Base-by-base conservation (phyloP, 495 filamentous ascomycete genomes). In the Xylaria curta region DNA sequence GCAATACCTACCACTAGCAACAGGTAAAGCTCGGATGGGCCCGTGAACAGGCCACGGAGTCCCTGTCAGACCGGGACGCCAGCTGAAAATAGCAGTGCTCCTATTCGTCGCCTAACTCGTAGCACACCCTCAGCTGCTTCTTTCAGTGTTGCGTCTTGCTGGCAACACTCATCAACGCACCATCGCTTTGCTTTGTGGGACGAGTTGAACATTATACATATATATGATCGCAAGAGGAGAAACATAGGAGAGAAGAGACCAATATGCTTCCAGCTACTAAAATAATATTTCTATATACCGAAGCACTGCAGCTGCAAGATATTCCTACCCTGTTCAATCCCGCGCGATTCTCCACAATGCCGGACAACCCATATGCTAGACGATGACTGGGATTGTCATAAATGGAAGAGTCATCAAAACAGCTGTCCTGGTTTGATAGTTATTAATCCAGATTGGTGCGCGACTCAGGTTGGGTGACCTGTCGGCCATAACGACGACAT, bases 91-190 rank as follows among this genome's bases (percentile, higher is more conserved):
- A 70, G 59, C 59, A 53, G 68, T 31, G 26, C 36, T 64, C 68
- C 68, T 10, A 70, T 70, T 70, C 68, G 68, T 56, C 68, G 68
- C 68, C 68, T 70, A 70, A 70, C 47, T 70, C 53, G 21, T 47
- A 59, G 24, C 38, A 28, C 15, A 19, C 12, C 19, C 47, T 70
- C 68, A 70, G 68, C 68, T 70, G 62, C 47, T 70, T 67, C 65
- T 56, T 54, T 42, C 33, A 56, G 65, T 36, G 24, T 24, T 24
- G 21, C n/a, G 21, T 24, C 46, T 66, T 38, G 63, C 38, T 44
- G 17, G 47, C 65, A 67, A 40, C 65, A 56, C 65, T 42, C 65
- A 56, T 44, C 65, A 56, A 44, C 31, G 5, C 21, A 54, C 49
- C 33, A 67, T 67, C 33, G 49, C 31, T 19, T 56, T 40, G 33